phyloP scores from a whole-genome alignment of 306 rosid genomes.

The Trifolium subterraneum region DNA sequence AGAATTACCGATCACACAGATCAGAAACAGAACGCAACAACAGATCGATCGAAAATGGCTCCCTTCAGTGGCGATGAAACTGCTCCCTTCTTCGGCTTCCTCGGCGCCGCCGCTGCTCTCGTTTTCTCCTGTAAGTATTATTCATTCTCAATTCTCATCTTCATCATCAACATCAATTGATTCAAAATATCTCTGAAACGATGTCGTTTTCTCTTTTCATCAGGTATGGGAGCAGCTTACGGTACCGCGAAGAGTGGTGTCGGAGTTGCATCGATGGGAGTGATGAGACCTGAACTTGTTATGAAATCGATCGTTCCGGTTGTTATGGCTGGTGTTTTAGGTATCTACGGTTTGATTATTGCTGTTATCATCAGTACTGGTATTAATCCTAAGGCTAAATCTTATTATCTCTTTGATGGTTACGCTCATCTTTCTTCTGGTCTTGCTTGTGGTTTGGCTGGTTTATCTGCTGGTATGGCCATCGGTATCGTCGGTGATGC shows the following conservation, averaged over 20 bases:
- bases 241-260: slow-evolving; percentile 76
- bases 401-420: slow-evolving; percentile 66
- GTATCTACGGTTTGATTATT: slow-evolving; percentile 77
- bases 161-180: background rate
- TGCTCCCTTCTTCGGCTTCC: slow-evolving; percentile 80
- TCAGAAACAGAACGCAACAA: background rate
- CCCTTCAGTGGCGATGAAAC: slow-evolving; percentile 76
- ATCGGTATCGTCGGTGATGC: slow-evolving; percentile 81
- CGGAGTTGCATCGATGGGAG: slow-evolving; percentile 81
- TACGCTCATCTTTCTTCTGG: slow-evolving; percentile 79
- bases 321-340: slow-evolving; percentile 81
- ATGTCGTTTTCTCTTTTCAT: background rate
- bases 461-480: slow-evolving; percentile 81
- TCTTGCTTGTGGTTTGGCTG: slow-evolving; percentile 75
- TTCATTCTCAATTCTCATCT: too few relatives aligned
- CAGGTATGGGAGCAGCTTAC: slow-evolving; percentile 75
- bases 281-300: slow-evolving; percentile 79
- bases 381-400: slow-evolving; percentile 72
- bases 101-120: slow-evolving; percentile 76
- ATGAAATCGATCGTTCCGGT: slow-evolving; percentile 80
- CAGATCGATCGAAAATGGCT: slow-evolving; percentile 43
- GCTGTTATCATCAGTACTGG: slow-evolving; percentile 79
- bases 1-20: background rate
- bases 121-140: slow-evolving; percentile 65
- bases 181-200: background rate